Percentiles rank a stretch among this genome's conserved stretches.
Conservation (phyloP, 148 eudicot species). For the Polygonum maritimum region DNA sequence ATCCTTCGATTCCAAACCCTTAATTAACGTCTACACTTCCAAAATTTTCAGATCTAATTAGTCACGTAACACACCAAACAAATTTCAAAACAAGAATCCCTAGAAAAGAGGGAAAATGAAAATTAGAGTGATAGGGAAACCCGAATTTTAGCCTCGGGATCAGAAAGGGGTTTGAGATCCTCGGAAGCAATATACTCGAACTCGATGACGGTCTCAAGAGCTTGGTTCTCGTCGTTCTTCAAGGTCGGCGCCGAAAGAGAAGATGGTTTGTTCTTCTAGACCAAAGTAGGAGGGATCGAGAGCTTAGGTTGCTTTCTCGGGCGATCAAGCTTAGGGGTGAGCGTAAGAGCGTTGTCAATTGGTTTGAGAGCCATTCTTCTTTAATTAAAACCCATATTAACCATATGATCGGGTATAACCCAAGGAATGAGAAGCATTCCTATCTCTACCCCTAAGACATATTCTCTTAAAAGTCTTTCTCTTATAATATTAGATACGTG, state of each 20-base stretch:
- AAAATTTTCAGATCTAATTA: neutral
- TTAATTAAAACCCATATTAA: neutral
- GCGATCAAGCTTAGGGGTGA: conserved; percentile 24
- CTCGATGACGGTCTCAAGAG: conserved; percentile 44
- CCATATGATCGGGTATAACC: too few species aligned
- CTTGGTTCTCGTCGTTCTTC: conserved; percentile 42
- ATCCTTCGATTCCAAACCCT: conserved; percentile 80
- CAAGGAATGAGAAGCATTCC: too few species aligned
- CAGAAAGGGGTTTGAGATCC: conserved; percentile 50
- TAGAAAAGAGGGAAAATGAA: neutral
- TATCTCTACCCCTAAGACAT: too few species aligned
- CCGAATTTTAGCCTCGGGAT: conserved; percentile 61
- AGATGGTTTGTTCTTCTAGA: conserved; percentile 19
- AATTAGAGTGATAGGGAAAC: conserved; percentile 15
- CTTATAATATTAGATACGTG: too few species aligned
- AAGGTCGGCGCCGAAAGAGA: conserved; percentile 8
- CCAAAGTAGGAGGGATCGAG: conserved; percentile 10
- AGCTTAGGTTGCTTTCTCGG: conserved; percentile 44
- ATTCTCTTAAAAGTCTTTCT: too few species aligned
- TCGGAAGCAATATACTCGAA: conserved; percentile 67
- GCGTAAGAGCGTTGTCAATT: conserved; percentile 46
- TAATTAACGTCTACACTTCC: conserved; percentile 47
- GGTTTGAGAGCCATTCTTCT: conserved; percentile 41
- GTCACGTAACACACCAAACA: neutral
- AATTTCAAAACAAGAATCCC: neutral